A percentile compares a stretch with the other conserved stretches of the same genome.
These are phyloP conservation scores for Chrysanthemum seticuspe DNA, from an alignment of 129 eudicot species.

Conservation along the genomic window DNA sequence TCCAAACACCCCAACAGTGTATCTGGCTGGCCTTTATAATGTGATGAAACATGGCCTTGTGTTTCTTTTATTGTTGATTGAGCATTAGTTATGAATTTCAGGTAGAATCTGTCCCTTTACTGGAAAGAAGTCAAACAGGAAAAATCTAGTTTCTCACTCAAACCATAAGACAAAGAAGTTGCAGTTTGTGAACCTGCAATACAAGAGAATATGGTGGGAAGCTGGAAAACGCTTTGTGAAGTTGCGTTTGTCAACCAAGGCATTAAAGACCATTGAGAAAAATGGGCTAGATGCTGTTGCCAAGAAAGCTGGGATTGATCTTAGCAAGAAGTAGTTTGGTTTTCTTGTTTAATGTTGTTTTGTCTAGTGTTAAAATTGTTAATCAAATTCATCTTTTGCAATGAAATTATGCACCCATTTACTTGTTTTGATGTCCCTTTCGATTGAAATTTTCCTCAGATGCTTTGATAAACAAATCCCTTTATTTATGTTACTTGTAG, in stretches of 20 bases:
- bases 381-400: conserved; percentile 15
- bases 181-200: conserved; percentile 89
- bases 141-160: conserved; percentile 76
- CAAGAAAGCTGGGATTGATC: conserved; percentile 97
- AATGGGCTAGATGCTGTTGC: conserved; percentile 92
- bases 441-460: background rate
- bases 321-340: conserved; percentile 52
- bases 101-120: conserved; percentile 94
- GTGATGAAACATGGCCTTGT: background rate
- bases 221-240: conserved; percentile 90
- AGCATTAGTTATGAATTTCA: conserved; percentile 28
- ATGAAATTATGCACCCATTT: conserved; percentile 17
- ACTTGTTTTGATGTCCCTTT: conserved; percentile 3
- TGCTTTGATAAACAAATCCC: background rate
- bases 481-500: too few species aligned
- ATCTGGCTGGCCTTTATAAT: background rate
- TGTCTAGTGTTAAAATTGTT: conserved; percentile 19
- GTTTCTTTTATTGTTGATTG: background rate
- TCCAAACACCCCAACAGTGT: background rate
- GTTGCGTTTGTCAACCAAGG: conserved; percentile 82
- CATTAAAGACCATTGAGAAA: conserved; percentile 92
- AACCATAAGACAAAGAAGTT: conserved; percentile 80
- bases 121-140: conserved; percentile 90
- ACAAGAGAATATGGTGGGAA: conserved; percentile 98
- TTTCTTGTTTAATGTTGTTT: conserved; percentile 19